Evolutionary conservation across 2,329 filamentous ascomycete species (phyloP).

Genomic region (Microascus cirrosus): DNA sequence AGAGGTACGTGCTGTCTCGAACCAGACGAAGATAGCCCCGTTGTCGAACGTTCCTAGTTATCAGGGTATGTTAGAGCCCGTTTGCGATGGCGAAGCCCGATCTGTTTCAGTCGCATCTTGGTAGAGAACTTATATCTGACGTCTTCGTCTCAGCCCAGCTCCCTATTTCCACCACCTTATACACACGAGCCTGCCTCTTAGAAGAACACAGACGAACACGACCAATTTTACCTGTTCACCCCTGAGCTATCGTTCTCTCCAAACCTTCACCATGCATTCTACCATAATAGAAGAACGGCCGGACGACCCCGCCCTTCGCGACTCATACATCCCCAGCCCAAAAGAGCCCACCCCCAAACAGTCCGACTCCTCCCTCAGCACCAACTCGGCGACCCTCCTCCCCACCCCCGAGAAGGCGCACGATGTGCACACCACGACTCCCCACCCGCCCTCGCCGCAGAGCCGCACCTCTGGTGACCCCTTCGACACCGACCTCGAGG

Average conservation of each 20-base stretch:
- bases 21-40: no score
- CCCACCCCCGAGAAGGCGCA: constrained; percentile 13
- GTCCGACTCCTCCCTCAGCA: neutral
- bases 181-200: neutral
- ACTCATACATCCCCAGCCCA: neutral
- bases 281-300: neutral
- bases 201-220: neutral
- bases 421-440: constrained; percentile 29
- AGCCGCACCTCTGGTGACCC: constrained; percentile 29
- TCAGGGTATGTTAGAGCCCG: no score
- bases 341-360: neutral
- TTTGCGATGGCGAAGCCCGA: no score
- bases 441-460: constrained; percentile 22
- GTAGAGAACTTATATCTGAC: no score
- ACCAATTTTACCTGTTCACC: no score
- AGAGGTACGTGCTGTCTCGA: no score
- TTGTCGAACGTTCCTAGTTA: no score
- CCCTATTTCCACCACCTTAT: no score
- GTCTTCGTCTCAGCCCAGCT: no score
- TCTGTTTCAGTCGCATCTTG: no score
- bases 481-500: constrained; percentile 48
- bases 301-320: neutral
- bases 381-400: neutral
- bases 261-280: neutral
- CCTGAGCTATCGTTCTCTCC: neutral